A percentile compares a stretch with the other conserved stretches of the same genome.
phyloP scores from a whole-genome alignment of 257 asterid species.

The Prunella vulgaris region DNA sequence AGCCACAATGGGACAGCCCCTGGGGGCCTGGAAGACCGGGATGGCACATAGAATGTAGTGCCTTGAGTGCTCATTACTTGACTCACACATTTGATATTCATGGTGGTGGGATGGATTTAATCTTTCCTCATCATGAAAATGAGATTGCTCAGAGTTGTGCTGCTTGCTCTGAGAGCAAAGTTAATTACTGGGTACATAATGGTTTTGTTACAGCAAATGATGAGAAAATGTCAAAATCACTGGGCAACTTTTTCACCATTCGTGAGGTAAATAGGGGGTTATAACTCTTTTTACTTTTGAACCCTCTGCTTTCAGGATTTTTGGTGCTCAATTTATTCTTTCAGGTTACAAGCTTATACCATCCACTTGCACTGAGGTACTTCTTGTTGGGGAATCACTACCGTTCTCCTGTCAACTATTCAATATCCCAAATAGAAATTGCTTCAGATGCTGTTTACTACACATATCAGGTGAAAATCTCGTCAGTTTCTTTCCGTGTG shows the following conservation, averaged over 20 bases:
- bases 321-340: conserved; percentile 20
- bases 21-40: conserved; percentile 99
- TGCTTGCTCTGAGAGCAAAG: conserved; percentile 73
- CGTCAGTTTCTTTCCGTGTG: neutral
- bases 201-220: conserved; percentile 76
- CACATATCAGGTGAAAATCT: conserved; percentile 53
- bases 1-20: conserved; percentile 87
- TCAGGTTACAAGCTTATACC: conserved; percentile 70
- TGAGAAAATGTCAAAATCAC: conserved; percentile 85
- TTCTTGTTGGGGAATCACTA: conserved; percentile 76
- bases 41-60: conserved; percentile 96
- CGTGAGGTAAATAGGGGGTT: conserved; percentile 51
- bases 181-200: conserved; percentile 77
- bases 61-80: conserved; percentile 85
- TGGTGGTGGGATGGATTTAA: conserved; percentile 95
- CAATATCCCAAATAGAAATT: conserved; percentile 61
- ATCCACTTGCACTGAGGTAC: conserved; percentile 82
- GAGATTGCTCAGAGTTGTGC: conserved; percentile 92
- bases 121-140: conserved; percentile 86
- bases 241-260: conserved; percentile 78
- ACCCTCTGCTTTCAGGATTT: conserved; percentile 18
- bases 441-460: conserved; percentile 76
- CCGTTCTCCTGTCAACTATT: conserved; percentile 79
- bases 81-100: conserved; percentile 77
- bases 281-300: conserved; percentile 27